Evolutionary conservation across 2,329 filamentous ascomycete species (phyloP).

Genomic region (Cytospora leucostoma): DNA sequence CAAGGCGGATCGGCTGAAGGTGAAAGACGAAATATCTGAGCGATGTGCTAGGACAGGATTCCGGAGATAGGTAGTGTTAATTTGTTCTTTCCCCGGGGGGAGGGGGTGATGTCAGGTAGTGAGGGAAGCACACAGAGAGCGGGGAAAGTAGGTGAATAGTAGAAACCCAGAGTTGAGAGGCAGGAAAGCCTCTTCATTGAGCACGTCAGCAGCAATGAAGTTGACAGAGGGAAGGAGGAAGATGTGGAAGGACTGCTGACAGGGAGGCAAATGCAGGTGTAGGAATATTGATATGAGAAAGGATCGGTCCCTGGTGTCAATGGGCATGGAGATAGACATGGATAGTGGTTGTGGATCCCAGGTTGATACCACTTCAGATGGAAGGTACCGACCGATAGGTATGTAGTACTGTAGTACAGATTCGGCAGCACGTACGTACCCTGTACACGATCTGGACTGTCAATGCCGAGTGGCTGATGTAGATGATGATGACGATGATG

Average conservation of each 20-base stretch:
- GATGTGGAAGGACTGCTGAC: conserved; percentile 21
- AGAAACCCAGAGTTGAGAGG: conserved; percentile 11
- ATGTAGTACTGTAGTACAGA: conserved; percentile 20
- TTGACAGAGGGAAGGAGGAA: conserved; percentile 7
- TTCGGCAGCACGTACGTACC: conserved; percentile 23
- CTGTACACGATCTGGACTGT: not conserved
- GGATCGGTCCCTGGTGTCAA: conserved; percentile 24
- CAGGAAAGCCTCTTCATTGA: conserved; percentile 15
- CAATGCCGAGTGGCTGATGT: conserved; percentile 7
- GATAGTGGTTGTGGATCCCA: conserved; percentile 24
- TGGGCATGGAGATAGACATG: conserved; percentile 12
- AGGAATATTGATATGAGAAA: conserved; percentile 28
- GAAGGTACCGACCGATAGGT: too few relatives aligned
- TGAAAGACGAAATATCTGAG: conserved; percentile 9
- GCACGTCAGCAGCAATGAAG: conserved; percentile 16
- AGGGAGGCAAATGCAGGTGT: conserved; percentile 22
- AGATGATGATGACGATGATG: conserved; percentile 9
- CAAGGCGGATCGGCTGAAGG: conserved; percentile 9
- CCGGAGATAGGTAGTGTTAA: not conserved
- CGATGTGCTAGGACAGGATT: conserved; percentile 13
- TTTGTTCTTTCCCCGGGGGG: not conserved
- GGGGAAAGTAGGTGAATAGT: conserved; percentile 1
- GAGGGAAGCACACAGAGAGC: conserved; percentile 3
- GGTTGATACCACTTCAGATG: conserved; percentile 22
- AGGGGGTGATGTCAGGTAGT: conserved; percentile 2